Base-by-base conservation (phyloP, 2,329 filamentous ascomycete species). In the Claviceps fusiformis region DNA sequence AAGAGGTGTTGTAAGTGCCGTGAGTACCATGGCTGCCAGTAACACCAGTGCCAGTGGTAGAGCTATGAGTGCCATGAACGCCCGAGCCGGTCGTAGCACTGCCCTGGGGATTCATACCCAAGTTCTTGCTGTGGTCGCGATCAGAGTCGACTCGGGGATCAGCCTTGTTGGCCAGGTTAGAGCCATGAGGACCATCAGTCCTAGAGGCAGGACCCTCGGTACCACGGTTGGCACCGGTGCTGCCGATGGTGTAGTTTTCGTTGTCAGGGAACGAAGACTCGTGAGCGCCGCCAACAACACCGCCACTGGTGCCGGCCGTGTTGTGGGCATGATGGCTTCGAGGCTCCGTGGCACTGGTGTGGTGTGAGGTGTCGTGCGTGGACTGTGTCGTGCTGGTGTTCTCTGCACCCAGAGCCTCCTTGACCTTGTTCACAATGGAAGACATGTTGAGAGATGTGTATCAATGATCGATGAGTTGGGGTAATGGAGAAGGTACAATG, bases 371-470 rank as follows among this genome's bases (percentile, higher is more conserved):
- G 35, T 51, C 17, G 45, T 53, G 31, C 15, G 54, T 52, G 2
- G 55, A 49, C 35, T 52, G 47, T 7, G 31, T 48, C 13, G 46
- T 54, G 46, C 33, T 37, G 35, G 64, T 58, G 51, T 61, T 62
- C 59, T 59, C 54, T 41, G 75, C 71, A 67, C 76, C 64, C 56
- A 81, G 66, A 59, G 71, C 76, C 4, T 81, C 77, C 75, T 81
- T 81, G 67, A 80, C 74, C 70, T 81, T 81, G 73, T 81, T 76
- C 64, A 80, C 67, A 63, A 82, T 70, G 61, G 69, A 68, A 68
- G 79, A 79, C 79, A 81, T 82, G 64, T 46, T 35, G 29, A 24
- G 51, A 55, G 31, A 31, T 50, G 15, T 54, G 45, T 44, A 19
- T 31, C n/a, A 45, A 43, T 8, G 31, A 2, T 9, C 10, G 50